Evolutionary conservation across 2,329 filamentous ascomycete species (phyloP).

Genomic region (Daldinia sp.): DNA sequence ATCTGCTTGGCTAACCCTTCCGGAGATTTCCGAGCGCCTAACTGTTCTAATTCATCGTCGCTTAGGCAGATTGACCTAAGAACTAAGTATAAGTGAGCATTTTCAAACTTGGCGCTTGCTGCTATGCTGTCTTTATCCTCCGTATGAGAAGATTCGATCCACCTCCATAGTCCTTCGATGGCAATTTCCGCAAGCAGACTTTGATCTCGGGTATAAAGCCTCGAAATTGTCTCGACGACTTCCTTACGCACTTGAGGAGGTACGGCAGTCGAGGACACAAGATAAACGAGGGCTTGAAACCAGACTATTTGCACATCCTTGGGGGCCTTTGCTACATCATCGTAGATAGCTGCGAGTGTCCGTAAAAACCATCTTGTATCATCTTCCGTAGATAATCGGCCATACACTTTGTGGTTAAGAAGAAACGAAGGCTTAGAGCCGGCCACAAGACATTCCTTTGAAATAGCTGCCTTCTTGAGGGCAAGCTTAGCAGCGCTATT

Average conservation of each 20-base stretch:
- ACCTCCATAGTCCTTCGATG: constrained; percentile 79
- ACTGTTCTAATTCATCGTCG: constrained; percentile 57
- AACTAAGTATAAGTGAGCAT: constrained; percentile 67
- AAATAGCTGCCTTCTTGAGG: constrained; percentile 69
- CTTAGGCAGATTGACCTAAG: constrained; percentile 70
- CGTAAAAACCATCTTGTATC: constrained; percentile 81
- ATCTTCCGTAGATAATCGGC: constrained; percentile 76
- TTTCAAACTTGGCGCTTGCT: constrained; percentile 69
- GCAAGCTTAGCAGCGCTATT: constrained; percentile 59
- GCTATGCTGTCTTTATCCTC: constrained; percentile 83
- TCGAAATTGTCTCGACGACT: constrained; percentile 67
- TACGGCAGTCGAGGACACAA: constrained; percentile 70
- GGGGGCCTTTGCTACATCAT: constrained; percentile 60
- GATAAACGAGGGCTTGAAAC: constrained; percentile 86
- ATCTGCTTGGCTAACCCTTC: constrained; percentile 72
- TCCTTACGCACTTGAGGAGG: constrained; percentile 70
- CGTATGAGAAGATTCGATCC: constrained; percentile 72
- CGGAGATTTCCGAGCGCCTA: constrained; percentile 54
- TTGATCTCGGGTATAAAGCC: constrained; percentile 69
- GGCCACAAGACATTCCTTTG: constrained; percentile 70
- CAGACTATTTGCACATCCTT: constrained; percentile 71
- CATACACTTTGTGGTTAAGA: constrained; percentile 83
- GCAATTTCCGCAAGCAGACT: constrained; percentile 68
- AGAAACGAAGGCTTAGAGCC: constrained; percentile 89
- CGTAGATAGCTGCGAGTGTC: constrained; percentile 70